Evolutionary conservation across 1,139 yeast species (phyloP), one percentile per base, ranked within the genome.

Genomic region (Magnusiomyces paraingens): DNA sequence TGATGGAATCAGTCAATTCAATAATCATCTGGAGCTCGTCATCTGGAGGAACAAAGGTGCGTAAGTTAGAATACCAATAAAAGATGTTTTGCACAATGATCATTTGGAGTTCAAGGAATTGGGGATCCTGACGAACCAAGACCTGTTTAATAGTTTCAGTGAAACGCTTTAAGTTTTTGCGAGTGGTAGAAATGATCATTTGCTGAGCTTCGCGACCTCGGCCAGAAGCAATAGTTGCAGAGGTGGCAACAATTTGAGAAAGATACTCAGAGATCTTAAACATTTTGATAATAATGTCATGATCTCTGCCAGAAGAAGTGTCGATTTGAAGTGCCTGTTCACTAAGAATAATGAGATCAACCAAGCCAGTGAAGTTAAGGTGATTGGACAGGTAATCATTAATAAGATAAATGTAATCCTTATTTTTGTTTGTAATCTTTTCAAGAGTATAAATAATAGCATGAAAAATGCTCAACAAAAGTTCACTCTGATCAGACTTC

Each of bases 391-490:
- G 52, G 57, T 63, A 65, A 51, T 65, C 67, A 36, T 61, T 60
- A 14, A 62, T 67, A 32, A 65, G 58, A 51, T 64, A 65, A 43
- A 58, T 53, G 53, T 63, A 54, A 38, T 61, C 63, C 39, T 57
- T 59, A 18, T 58, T 57, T 51, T 65, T 56, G 15, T 63, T 59
- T 32, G 66, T 62, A 5, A 61, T 62, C 50, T 63, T 63, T 49
- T 64, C 67, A 46, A 67, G 57, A 5, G 67, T 63, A 49, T 63
- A 63, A 26, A 64, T 60, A 26, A 67, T 52, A 3, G 66, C 68
- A 26, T 61, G 59, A 52, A 66, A 65, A 5, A 64, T 58, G 20
- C 61, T 62, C 47, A 59, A 58, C 51, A 64, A 61, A 51, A 65
- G 58, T 39, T 58, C 62, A 8, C 56, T 60, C 32, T 62, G 57